Base-by-base conservation (phyloP, 2,329 filamentous ascomycete species). In the Alternaria consortialis region DNA sequence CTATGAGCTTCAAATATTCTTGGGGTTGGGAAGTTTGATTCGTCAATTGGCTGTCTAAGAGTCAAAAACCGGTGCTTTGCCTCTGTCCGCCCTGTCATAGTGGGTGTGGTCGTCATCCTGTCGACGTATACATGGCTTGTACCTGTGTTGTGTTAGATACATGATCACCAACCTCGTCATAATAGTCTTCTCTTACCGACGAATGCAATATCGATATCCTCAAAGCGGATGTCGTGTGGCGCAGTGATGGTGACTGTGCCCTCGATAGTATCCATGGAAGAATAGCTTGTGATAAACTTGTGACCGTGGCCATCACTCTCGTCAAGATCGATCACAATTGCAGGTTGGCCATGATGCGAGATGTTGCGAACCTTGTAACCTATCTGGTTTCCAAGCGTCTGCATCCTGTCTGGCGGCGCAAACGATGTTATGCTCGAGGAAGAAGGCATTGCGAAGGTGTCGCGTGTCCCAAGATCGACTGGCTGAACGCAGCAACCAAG, bases 21-120 rank as follows among this genome's bases (percentile, higher is more conserved):
- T 37, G 86, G 83, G 34, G 81, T 80, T 0, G 88, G 88, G 58
- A 88, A 84, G n/a, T 78, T 74, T 15, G 78, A 71, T 3, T 84
- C 74, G 42, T 84, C 74, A 36, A 88, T 84, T 4, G 88, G 88
- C 71, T 90, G 88, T 58, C 81, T 82, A 29, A 91, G 81, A 61
- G 85, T 87, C 36, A 91, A 77, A 68, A 90, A 91, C 17, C 83
- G 84, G 61, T 89, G 87, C 48, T 80, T 82, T 23, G 86, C 85
- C 63, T 86, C 85, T 20, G 84, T 83, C 15, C 84, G 82, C 44
- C 84, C 84, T 17, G 83, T 82, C 52, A 86, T 80, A 32, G 85
- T 81, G 4, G 85, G 81, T 6, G 84, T 79, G 4, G 82, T 80
- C 4, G 82, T 82, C 42, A 86, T 76, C 53, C 84, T 84, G 69